Conservation (phyloP, 2,329 filamentous ascomycete species). For the Shiraia sp. region DNA sequence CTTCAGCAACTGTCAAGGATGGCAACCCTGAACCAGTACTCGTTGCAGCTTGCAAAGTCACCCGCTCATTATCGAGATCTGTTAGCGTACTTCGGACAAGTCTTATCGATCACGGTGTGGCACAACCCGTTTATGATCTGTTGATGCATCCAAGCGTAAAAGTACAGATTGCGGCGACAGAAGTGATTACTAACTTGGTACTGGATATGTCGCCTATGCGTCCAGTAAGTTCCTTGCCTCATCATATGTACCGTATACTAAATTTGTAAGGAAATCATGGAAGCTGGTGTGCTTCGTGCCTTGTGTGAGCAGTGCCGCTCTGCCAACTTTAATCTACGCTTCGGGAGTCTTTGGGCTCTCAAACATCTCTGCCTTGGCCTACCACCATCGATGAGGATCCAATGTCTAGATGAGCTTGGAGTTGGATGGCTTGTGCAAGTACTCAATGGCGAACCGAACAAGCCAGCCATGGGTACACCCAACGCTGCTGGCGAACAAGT, state of each 20-base stretch:
- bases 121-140: conserved; percentile 74
- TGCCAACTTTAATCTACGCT: conserved; percentile 73
- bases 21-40: conserved; percentile 81
- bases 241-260: conserved; percentile 5
- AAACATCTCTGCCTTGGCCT: conserved; percentile 84
- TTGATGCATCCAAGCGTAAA: conserved; percentile 75
- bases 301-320: conserved; percentile 86
- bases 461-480: conserved; percentile 56
- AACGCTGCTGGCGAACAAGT: conserved; percentile 65
- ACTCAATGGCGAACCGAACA: conserved; percentile 63
- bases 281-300: conserved; percentile 72
- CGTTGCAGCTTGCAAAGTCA: conserved; percentile 80
- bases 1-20: conserved; percentile 52
- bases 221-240: conserved; percentile 63
- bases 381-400: conserved; percentile 72
- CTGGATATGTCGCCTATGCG: conserved; percentile 90
- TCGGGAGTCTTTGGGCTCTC: conserved; percentile 89
- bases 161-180: conserved; percentile 83
- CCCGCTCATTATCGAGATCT: conserved; percentile 81
- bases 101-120: conserved; percentile 82
- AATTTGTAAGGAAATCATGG: conserved; percentile 63
- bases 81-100: conserved; percentile 83
- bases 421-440: conserved; percentile 80
- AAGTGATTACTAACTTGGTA: conserved; percentile 81
- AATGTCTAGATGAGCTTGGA: conserved; percentile 75